Evolutionary conservation across 108 stramenopile genomes (phyloP), one percentile per base, ranked within the genome.

Genomic region (Pseudonitzschia multistriata): DNA sequence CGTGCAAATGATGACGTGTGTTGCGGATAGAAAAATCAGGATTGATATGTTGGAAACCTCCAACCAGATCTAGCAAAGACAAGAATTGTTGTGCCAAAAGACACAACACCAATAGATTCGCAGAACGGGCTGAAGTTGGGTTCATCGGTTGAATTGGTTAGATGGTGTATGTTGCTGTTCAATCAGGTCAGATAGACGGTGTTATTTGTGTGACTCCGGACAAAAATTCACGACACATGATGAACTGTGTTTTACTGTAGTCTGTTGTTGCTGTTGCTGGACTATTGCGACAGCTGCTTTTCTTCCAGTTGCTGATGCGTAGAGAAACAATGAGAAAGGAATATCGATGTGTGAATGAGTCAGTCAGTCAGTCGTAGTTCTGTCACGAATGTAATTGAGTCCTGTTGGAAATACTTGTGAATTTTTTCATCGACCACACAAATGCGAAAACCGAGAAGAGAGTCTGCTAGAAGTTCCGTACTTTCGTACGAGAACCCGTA

Each of bases 271-370:
- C n/a, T n/a, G n/a, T n/a, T n/a, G n/a, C n/a, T n/a, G n/a, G n/a
- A n/a, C n/a, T n/a, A n/a, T n/a, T n/a, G n/a, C n/a, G n/a, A n/a
- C 42, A 45, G 42, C 42, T 45, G 42, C 42, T 45, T 45, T 45
- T 45, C 42, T 45, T 45, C 42, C 7, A 6, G 3, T n/a, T 45
- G 42, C 42, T 45, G 42, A 45, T 45, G 42, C 42, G 8, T 17
- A 7, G 5, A 10, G 17, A 45, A 45, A 8, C 17, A 13, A 8
- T 45, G 7, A 45, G 42, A 13, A 45, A 6, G 42, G 42, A 45
- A 45, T 17, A 17, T 4, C 42, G 11, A 45, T 45, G 42, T 45
- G 42, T 45, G 42, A 45, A 45, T 45, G 42, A 45, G 42, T 45
- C 42, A 45, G 42, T 45, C 42, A 45, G 42, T 45, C 42, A 45